phyloP scores from a whole-genome alignment of 768 basidiomycete species.

The Tulasnella sp. region DNA sequence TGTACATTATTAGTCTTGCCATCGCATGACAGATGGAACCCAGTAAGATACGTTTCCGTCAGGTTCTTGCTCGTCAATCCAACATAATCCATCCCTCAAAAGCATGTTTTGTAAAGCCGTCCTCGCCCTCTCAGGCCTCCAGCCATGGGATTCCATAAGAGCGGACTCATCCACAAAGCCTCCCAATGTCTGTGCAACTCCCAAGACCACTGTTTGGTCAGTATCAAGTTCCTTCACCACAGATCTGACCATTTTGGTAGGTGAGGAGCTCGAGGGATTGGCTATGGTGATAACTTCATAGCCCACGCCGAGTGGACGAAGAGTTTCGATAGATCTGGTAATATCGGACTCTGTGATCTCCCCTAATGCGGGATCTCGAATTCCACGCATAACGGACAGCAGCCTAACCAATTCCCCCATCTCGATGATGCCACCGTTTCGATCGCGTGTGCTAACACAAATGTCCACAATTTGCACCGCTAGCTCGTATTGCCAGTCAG shows the following conservation, averaged over 20 bases:
- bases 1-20: conserved; percentile 54
- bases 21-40: conserved; percentile 78
- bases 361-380: conserved; percentile 34
- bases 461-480: conserved; percentile 92
- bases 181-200: conserved; percentile 56
- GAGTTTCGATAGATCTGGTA: conserved; percentile 65
- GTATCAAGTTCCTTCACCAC: conserved; percentile 84
- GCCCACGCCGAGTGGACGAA: conserved; percentile 82
- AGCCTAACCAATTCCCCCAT: conserved; percentile 72
- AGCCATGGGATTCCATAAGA: conserved; percentile 45
- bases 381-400: conserved; percentile 62
- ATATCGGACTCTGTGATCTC: conserved; percentile 78
- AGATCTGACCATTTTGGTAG: conserved; percentile 69
- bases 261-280: too few relatives aligned
- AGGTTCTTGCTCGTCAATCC: conserved; percentile 86
- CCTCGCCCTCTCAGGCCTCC: conserved; percentile 64
- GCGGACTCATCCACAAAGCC: conserved; percentile 57
- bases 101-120: conserved; percentile 83
- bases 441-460: conserved; percentile 73
- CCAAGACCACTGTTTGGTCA: conserved; percentile 65
- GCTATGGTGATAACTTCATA: conserved; percentile 71
- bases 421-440: conserved; percentile 87
- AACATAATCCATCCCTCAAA: conserved; percentile 79
- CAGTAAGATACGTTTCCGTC: conserved; percentile 57
- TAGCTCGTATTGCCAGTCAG: conserved; percentile 93